Base-by-base conservation (phyloP, 2,329 filamentous ascomycete species). In the Talaromyces pinophilus region DNA sequence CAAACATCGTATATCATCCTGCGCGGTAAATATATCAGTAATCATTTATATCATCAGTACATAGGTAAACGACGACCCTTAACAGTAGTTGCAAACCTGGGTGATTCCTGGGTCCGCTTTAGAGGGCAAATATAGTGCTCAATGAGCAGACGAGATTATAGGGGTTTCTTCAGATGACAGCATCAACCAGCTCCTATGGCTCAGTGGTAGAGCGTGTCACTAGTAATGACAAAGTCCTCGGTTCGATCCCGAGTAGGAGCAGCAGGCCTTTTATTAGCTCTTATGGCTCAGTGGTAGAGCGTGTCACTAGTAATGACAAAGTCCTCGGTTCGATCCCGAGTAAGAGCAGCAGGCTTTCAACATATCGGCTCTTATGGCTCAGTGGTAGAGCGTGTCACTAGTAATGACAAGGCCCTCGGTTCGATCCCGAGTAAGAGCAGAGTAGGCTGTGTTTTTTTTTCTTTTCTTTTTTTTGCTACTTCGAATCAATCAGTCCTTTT, bases 381-480 rank as follows among this genome's bases (percentile, higher is more conserved):
- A 55, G 52, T 55, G 52, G 52, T 55, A 55, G 52, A 55, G 42
- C 59, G 59, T 35, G 25, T 61, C 42, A 42, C 35, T 61, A 61
- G 35, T 61, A 55, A 55, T 55, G 52, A 55, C 30, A 35, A 55
- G 52, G 52, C 35, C 52, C 52, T n/a, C 52, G 52, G 52, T 55
- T 55, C 52, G 52, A 55, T 55, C 52, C 52, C 52, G 28, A n/a
- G 52, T 55, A 35, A 35, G 30, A n/a, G 52, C 52, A 35, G n/a
- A n/a, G 52, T 28, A 55, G 35, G 35, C 35, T 38, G 11, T 38
- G 11, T 42, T 42, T 5, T 15, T 6, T 42, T 38, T 55, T 55
- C 15, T 17, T 35, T 55, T 2, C 7, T 5, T 13, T 5, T n/a
- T 55, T 19, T 55, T 55, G 35, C 35, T 35, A 35, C 33, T 35